Percentiles rank a stretch among this genome's conserved stretches.
Evolutionary conservation across 176 grass and related monocot species (phyloP).

Genomic region (Tillandsia leiboldiana): DNA sequence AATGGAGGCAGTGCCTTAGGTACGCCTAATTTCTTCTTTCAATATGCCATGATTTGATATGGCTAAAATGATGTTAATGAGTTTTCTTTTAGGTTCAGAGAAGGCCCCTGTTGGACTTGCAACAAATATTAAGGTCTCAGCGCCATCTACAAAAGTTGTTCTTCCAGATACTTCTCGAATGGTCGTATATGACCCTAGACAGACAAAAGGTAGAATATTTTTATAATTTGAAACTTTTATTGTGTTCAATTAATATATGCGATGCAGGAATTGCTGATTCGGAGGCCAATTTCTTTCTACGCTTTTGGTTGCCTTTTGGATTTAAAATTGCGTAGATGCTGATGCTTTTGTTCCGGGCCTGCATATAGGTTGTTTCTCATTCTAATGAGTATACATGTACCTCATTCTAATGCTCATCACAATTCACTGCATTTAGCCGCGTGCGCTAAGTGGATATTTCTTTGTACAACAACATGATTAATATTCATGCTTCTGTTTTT

Average conservation of each 20-base stretch:
- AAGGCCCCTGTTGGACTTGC: conserved; percentile 30
- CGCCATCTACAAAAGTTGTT: conserved; percentile 47
- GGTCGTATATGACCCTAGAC: conserved; percentile 89
- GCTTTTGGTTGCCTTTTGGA: too few relatives aligned
- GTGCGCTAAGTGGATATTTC: background rate
- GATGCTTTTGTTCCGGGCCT: too few relatives aligned
- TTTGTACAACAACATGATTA: background rate
- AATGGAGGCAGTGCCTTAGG: conserved; percentile 35
- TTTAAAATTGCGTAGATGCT: too few relatives aligned
- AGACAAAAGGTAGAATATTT: conserved; percentile 58
- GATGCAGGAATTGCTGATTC: background rate
- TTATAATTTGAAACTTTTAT: background rate
- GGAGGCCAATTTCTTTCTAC: background rate
- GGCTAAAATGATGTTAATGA: conserved; percentile 19
- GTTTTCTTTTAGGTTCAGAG: conserved; percentile 23
- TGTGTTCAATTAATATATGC: too few relatives aligned
- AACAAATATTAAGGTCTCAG: conserved; percentile 28
- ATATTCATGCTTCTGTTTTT: background rate
- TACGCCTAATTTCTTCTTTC: conserved; percentile 19
- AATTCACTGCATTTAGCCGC: background rate
- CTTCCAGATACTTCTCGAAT: conserved; percentile 82
- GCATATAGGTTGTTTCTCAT: too few relatives aligned
- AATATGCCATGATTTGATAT: conserved; percentile 2
- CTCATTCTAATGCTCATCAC: too few relatives aligned
- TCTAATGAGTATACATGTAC: too few relatives aligned